Conservation (phyloP, 768 basidiomycete genomes). For the Lactifluus echinatus region DNA sequence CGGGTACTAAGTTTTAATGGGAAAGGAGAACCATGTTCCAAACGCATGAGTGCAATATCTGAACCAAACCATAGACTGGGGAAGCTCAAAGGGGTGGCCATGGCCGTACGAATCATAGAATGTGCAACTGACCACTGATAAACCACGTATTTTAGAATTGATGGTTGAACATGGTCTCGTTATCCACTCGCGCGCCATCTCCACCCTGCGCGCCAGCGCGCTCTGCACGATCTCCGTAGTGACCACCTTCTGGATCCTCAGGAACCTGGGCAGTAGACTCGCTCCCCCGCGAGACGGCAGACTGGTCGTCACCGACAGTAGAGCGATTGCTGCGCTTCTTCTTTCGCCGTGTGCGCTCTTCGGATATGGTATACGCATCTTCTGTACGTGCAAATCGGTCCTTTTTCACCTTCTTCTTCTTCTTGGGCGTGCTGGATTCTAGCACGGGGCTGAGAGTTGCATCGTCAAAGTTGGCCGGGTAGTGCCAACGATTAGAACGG, state of each 20-base stretch:
- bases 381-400: conserved; percentile 83
- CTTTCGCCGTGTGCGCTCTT: conserved; percentile 40
- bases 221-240: conserved; percentile 57
- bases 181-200: conserved; percentile 98
- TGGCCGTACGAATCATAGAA: no score
- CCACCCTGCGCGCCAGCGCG: conserved; percentile 67
- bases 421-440: conserved; percentile 39
- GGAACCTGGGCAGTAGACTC: conserved; percentile 46
- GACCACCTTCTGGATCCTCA: conserved; percentile 65
- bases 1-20: no score
- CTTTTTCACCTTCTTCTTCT: conserved; percentile 74
- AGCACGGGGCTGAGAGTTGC: conserved; percentile 20
- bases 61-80: no score
- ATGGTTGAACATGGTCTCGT: conserved; percentile 89
- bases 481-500: conserved; percentile 56
- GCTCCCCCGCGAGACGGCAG: conserved; percentile 28
- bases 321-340: conserved; percentile 51
- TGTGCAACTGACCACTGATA: no score
- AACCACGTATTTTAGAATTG: conserved; percentile 4
- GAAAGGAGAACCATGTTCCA: no score
- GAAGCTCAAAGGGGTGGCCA: no score
- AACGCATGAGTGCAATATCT: no score
- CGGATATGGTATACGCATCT: conserved; percentile 55
- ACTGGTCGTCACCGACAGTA: conserved; percentile 31
- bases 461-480: conserved; percentile 80